phyloP scores from a whole-genome alignment of 2,329 filamentous ascomycete genomes.

The Trichoderma simmonsii region DNA sequence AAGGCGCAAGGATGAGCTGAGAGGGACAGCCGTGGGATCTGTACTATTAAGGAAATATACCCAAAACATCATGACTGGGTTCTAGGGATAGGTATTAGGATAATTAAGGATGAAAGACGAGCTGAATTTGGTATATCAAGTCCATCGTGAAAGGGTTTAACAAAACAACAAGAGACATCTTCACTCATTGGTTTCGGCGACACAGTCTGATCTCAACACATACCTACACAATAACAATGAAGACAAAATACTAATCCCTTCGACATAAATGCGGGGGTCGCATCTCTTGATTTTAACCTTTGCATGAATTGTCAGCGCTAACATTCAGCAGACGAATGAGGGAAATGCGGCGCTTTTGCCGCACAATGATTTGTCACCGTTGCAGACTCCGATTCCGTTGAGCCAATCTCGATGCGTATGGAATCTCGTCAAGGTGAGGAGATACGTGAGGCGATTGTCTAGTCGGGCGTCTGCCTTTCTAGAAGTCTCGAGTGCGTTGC shows the following conservation, averaged over 20 bases:
- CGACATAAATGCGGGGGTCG: not conserved
- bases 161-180: not conserved
- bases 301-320: constrained; percentile 7
- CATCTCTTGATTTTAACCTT: not conserved
- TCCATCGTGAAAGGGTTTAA: not conserved
- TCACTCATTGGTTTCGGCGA: not conserved
- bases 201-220: not conserved
- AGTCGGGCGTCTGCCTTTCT: not conserved
- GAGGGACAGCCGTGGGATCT: not conserved
- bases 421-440: not conserved
- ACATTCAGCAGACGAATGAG: not conserved
- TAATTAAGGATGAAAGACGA: not conserved
- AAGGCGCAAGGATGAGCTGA: constrained; percentile 5
- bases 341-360: constrained; percentile 1
- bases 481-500: not conserved
- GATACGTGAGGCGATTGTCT: not conserved
- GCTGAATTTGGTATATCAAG: not conserved
- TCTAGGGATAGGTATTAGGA: not conserved
- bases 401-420: not conserved
- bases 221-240: too few species aligned
- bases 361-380: constrained; percentile 9
- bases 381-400: not conserved
- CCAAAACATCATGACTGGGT: constrained; percentile 6
- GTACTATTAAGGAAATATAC: not conserved
- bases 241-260: not conserved